Percentiles rank a stretch among this genome's conserved stretches.
Evolutionary conservation across 1,139 yeast genomes (phyloP).

Genomic region (Suhomyces coccinellae): DNA sequence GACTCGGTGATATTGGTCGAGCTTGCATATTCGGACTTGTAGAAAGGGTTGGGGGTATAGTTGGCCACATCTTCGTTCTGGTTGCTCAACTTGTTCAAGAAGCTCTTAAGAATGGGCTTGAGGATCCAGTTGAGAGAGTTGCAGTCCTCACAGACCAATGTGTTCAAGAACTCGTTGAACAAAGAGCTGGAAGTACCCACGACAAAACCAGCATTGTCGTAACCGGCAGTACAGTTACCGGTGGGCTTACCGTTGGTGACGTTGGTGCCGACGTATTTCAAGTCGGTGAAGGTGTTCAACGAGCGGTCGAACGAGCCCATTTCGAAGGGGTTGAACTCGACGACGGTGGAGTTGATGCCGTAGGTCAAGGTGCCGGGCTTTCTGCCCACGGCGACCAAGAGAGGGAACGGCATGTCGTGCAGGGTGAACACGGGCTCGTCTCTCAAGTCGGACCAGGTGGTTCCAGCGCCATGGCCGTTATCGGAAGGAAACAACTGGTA

Average conservation of each 20-base stretch:
- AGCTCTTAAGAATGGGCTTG: conserved; percentile 44
- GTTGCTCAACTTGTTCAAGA: conserved; percentile 46
- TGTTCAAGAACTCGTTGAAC: conserved; percentile 68
- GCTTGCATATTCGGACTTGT: conserved; percentile 40
- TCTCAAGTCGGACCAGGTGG: conserved; percentile 37
- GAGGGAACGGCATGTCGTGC: conserved; percentile 45
- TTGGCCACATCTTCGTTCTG: conserved; percentile 41
- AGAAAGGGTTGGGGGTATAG: conserved; percentile 54
- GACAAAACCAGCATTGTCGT: conserved; percentile 75
- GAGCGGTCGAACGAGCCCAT: conserved; percentile 46
- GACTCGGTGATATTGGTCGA: conserved; percentile 29
- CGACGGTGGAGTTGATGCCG: conserved; percentile 38
- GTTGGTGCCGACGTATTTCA: conserved; percentile 37
- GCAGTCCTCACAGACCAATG: conserved; percentile 49
- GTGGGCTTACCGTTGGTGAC: conserved; percentile 33
- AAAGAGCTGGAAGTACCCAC: conserved; percentile 79
- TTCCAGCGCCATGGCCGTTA: conserved; percentile 23
- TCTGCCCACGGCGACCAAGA: conserved; percentile 38
- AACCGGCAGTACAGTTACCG: conserved; percentile 58
- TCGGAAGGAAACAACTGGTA: conserved; percentile 37
- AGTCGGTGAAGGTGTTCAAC: conserved; percentile 38
- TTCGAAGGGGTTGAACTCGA: conserved; percentile 45
- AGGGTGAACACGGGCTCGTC: conserved; percentile 28
- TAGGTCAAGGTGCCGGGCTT: conserved; percentile 36
- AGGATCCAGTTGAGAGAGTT: conserved; percentile 51